Base-by-base conservation (phyloP, 176 grass and related monocot species). In the Bromus sterilis region DNA sequence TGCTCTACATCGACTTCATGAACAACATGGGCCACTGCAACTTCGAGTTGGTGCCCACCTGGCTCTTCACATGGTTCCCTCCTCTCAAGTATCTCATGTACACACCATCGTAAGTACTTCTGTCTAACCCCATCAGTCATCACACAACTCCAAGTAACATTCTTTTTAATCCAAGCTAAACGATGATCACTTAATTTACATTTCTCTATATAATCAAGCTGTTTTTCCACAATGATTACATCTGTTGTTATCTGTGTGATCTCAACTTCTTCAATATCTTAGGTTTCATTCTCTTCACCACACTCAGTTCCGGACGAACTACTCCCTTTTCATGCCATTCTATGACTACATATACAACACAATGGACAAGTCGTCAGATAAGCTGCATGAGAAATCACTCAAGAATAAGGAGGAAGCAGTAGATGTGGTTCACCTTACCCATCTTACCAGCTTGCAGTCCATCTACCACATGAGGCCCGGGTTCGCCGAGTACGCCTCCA, bases 11-110 rank as follows among this genome's bases (percentile, higher is more conserved):
- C 44, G 91, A 93, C 36, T 80, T 93, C 64, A 93, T 93, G 91
- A 93, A 93, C 78, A 93, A 93, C 71, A 83, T 93, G 88, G 91
- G 91, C 0, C 91, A 93, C 41, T 93, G 91, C 78, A 93, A 93
- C 58, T 93, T 93, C 43, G 91, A 93, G 73, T 48, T 93, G 53
- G 85, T 93, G 44, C 91, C 91, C 3, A 83, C 63, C 33, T 90
- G 82, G 85, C 32, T 93, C 6, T 93, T 93, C 53, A 44, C 5
- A 32, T 79, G 55, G 39, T 93, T 93, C 40, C 91, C 91, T 1
- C 87, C 88, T 35, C 91, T 93, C 58, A 93, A 93, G 61, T 90
- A 93, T 67, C 78, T 93, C 65, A 93, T 93, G 91, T 93, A 93
- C 49, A 93, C 91, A 1, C 91, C 91, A 71, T 93, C 91, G 91